A percentile compares a stretch with the other conserved stretches of the same genome.
These are phyloP conservation scores for Murraya koenigii DNA, from an alignment of 345 rosid species.

Conservation along the genomic window DNA sequence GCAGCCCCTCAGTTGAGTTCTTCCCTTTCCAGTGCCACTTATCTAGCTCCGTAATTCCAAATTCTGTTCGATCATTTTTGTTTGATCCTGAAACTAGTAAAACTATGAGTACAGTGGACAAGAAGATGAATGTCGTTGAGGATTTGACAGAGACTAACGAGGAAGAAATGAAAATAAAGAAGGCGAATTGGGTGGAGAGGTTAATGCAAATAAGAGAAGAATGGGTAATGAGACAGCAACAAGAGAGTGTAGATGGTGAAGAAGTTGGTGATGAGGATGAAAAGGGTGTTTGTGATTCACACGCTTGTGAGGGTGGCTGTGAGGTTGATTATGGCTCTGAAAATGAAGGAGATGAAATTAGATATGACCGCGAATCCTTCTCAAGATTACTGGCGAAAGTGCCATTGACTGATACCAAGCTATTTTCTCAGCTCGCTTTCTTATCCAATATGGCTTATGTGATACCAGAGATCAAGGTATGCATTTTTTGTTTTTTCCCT, in stretches of 20 bases:
- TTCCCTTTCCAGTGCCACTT: constrained; percentile 65
- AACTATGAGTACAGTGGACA: constrained; percentile 29
- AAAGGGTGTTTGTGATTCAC: constrained; percentile 29
- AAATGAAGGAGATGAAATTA: constrained; percentile 25
- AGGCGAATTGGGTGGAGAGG: constrained; percentile 77
- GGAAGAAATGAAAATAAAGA: constrained; percentile 34
- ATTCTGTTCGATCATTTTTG: constrained; percentile 44
- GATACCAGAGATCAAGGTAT: constrained; percentile 64
- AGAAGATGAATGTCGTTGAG: constrained; percentile 20
- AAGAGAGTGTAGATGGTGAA: constrained; percentile 24
- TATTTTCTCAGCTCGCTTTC: constrained; percentile 75
- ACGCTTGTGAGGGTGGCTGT: constrained; percentile 44
- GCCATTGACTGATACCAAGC: constrained; percentile 64
- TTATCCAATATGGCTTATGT: constrained; percentile 84
- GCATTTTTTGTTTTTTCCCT: neutral
- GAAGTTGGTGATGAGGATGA: constrained; percentile 23
- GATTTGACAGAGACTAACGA: constrained; percentile 18
- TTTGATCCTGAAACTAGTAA: constrained; percentile 56
- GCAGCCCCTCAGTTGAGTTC: constrained; percentile 50
- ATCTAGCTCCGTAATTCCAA: constrained; percentile 54
- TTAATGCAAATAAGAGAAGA: constrained; percentile 58
- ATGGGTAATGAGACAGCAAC: constrained; percentile 44
- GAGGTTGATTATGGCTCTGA: constrained; percentile 48
- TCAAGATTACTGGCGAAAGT: constrained; percentile 45
- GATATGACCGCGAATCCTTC: constrained; percentile 49